Evolutionary conservation across 768 basidiomycete species (phyloP).

Genomic region (Leucocoprinus birnbaumii): DNA sequence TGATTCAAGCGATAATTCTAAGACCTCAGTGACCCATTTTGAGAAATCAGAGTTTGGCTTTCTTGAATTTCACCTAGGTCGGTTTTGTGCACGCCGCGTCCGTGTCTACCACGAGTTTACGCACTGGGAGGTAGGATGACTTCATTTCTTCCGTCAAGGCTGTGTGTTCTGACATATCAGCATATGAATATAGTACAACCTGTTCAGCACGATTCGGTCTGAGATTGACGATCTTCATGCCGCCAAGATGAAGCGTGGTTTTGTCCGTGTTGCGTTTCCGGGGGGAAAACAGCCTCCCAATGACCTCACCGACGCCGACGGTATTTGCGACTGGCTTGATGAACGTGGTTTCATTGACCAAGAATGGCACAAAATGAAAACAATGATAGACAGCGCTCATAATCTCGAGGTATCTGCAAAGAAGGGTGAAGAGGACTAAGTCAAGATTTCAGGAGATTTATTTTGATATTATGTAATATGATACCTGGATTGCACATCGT

Average conservation of each 20-base stretch:
- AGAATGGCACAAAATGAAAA: constrained; percentile 69
- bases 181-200: constrained; percentile 43
- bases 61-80: constrained; percentile 61
- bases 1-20: constrained; percentile 17
- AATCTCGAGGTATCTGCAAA: constrained; percentile 52
- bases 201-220: constrained; percentile 55
- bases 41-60: constrained; percentile 9
- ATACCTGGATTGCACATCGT: no score
- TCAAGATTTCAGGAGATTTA: no score
- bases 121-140: constrained; percentile 75
- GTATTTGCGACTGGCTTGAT: constrained; percentile 81
- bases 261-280: constrained; percentile 56
- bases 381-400: constrained; percentile 73
- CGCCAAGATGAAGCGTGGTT: constrained; percentile 34
- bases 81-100: constrained; percentile 74
- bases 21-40: background rate
- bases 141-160: background rate
- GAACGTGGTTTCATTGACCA: constrained; percentile 59
- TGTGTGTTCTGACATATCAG: no score
- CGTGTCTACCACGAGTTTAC: constrained; percentile 66
- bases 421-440: constrained; percentile 41
- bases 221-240: constrained; percentile 57
- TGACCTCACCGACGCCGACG: constrained; percentile 71
- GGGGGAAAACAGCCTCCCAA: constrained; percentile 58
- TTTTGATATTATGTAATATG: no score